Conservation (phyloP, 2,329 filamentous ascomycete species). For the Colletotrichum orbiculare region DNA sequence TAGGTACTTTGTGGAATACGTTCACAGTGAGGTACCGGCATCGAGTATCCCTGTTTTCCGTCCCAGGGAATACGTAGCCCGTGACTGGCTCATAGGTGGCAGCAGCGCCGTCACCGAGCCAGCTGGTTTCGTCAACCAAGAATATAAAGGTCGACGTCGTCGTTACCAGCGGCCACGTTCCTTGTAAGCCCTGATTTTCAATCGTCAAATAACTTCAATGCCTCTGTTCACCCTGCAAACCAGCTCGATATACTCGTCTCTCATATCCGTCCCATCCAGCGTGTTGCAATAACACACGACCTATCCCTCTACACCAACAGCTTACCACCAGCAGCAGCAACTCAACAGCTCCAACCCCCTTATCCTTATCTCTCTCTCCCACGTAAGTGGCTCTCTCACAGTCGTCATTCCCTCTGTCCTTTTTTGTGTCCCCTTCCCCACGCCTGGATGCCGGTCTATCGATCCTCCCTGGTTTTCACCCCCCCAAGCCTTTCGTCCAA, state of each 20-base stretch:
- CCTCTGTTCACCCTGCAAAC: slow-evolving; percentile 24
- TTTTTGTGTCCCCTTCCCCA: background rate
- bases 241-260: slow-evolving; percentile 2
- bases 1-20: too few species aligned
- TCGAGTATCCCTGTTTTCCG: slow-evolving; percentile 32
- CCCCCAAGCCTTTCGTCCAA: slow-evolving; percentile 24
- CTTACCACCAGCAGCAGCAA: slow-evolving; percentile 1
- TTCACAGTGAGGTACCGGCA: slow-evolving; percentile 21
- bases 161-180: slow-evolving; percentile 15
- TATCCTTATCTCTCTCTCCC: slow-evolving; percentile 15
- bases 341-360: slow-evolving; percentile 2
- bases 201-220: slow-evolving; percentile 34
- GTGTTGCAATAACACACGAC: slow-evolving; percentile 29
- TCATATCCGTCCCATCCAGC: slow-evolving; percentile 15
- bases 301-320: background rate
- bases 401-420: slow-evolving; percentile 22
- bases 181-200: background rate
- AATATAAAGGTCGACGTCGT: slow-evolving; percentile 34
- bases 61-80: slow-evolving; percentile 27
- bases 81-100: slow-evolving; percentile 34
- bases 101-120: slow-evolving; percentile 32
- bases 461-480: slow-evolving; percentile 2
- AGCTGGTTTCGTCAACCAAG: slow-evolving; percentile 36
- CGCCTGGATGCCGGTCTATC: slow-evolving; percentile 3
- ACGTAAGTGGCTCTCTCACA: slow-evolving; percentile 30